phyloP scores from a whole-genome alignment of 2,329 filamentous ascomycete species.

The Ampelomyces quisqualis region DNA sequence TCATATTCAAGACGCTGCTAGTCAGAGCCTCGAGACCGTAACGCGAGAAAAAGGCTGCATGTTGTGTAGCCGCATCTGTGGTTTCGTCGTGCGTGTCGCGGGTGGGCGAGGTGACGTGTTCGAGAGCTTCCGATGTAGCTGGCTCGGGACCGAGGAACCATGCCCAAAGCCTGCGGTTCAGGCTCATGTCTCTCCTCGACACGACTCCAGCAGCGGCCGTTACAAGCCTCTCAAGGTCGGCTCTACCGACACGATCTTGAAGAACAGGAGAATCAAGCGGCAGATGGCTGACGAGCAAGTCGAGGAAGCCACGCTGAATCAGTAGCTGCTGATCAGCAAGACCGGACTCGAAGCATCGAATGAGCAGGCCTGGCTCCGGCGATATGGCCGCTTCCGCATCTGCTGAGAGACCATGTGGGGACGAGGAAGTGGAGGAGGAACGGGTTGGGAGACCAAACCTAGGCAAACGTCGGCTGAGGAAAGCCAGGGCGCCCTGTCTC shows the following conservation, averaged over 20 bases:
- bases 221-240: conserved; percentile 79
- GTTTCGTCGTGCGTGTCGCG: conserved; percentile 55
- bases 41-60: conserved; percentile 71
- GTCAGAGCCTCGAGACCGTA: conserved; percentile 75
- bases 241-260: conserved; percentile 68
- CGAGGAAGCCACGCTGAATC: conserved; percentile 90
- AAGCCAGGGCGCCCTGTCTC: conserved; percentile 83
- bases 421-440: conserved; percentile 17
- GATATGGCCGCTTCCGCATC: conserved; percentile 70
- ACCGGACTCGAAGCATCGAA: conserved; percentile 90
- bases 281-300: conserved; percentile 85
- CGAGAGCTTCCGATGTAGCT: conserved; percentile 41
- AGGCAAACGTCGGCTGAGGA: conserved; percentile 76
- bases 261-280: conserved; percentile 81
- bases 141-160: conserved; percentile 86
- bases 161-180: conserved; percentile 91
- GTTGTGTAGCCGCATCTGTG: conserved; percentile 47
- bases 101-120: conserved; percentile 39
- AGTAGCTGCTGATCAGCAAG: conserved; percentile 83
- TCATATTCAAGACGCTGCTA: conserved; percentile 73
- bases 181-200: conserved; percentile 87
- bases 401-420: conserved; percentile 44
- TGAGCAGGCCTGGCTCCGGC: conserved; percentile 85
- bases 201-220: conserved; percentile 85
- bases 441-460: conserved; percentile 55